Evolutionary conservation across 495 filamentous ascomycete genomes (phyloP), one percentile per base, ranked within the genome.

Genomic region (Usnea hakonensis): DNA sequence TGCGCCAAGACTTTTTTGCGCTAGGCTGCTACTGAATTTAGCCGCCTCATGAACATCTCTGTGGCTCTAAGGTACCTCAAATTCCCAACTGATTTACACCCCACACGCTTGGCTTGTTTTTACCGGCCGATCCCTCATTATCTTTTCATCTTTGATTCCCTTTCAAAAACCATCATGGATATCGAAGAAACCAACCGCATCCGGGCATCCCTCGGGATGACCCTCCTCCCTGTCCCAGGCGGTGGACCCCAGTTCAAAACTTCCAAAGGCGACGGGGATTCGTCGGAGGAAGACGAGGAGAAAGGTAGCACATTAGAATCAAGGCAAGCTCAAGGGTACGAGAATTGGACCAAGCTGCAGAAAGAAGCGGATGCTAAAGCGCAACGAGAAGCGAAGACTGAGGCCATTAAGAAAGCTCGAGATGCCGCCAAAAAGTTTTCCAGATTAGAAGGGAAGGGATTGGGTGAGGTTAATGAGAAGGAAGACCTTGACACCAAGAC

Each of bases 141-240:
- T 40, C 8, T 36, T 21, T 14, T 30, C 13, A 17, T 32, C 11
- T 38, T 17, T 23, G 1, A 2, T 5, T 14, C 7, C 23, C 41
- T 23, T 28, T 32, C 53, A 50, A 17, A 23, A 35, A 13, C 44
- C 36, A 14, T 55, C 55, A 46, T 62, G 60, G 60, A 64, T 44
- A 92, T 98, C 71, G 91, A 95, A 72, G 90, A 96, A 79, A 89
- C 90, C 53, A 98, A 98, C 80, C 89, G 91, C 70, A 86, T 96
- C 66, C 92, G 94, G 48, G 81, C 85, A 64, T 90, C 90, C 41
- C 81, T 97, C 66, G 94, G 94, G 63, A 86, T 96, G 77, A 90
- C 91, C 69, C 93, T 91, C 37, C 79, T 98, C 65, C 91, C 91
- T 54, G 89, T 95, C 11, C 88, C 89, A 26, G 87, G 89, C 57